Evolutionary conservation across 371 early-diverging fungal genomes (phyloP).

Genomic region (Capillidium heterosporum): DNA sequence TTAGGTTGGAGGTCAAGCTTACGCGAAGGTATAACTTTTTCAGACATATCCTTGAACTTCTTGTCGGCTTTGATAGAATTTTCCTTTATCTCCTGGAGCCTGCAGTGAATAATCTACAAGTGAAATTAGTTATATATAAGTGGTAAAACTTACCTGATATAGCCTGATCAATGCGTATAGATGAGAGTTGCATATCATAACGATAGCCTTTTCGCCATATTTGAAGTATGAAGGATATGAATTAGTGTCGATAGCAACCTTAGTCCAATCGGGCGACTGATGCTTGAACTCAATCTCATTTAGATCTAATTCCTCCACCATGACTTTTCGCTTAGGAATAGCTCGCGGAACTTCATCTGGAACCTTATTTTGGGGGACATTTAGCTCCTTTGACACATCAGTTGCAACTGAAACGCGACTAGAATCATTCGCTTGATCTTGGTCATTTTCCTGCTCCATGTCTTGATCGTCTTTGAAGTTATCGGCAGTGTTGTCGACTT

Average conservation of each 20-base stretch:
- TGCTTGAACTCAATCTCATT: no score
- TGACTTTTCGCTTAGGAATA: no score
- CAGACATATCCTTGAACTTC: constrained; percentile 3
- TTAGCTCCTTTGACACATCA: no score
- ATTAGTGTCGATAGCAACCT: no score
- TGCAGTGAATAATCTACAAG: constrained; percentile 31
- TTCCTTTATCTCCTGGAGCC: constrained; percentile 59
- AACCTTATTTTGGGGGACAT: no score
- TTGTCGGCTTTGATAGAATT: constrained; percentile 29
- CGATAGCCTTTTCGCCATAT: neutral
- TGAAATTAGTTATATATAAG: neutral
- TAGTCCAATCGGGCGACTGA: no score
- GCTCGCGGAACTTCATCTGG: no score
- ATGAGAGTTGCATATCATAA: constrained; percentile 1
- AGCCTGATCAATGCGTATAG: constrained; percentile 76
- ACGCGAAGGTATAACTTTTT: constrained; percentile 28
- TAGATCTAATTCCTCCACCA: no score
- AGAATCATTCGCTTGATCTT: no score
- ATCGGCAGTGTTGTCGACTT: neutral
- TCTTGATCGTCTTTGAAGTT: neutral
- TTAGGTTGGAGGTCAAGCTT: constrained; percentile 54
- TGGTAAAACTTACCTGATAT: constrained; percentile 36
- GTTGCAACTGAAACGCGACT: no score
- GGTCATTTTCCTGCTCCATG: neutral
- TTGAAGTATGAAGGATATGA: no score